These are phyloP conservation scores for Phytopythium ostracodes DNA, from an alignment of 352 stramenopile genomes.

Conservation along the genomic window DNA sequence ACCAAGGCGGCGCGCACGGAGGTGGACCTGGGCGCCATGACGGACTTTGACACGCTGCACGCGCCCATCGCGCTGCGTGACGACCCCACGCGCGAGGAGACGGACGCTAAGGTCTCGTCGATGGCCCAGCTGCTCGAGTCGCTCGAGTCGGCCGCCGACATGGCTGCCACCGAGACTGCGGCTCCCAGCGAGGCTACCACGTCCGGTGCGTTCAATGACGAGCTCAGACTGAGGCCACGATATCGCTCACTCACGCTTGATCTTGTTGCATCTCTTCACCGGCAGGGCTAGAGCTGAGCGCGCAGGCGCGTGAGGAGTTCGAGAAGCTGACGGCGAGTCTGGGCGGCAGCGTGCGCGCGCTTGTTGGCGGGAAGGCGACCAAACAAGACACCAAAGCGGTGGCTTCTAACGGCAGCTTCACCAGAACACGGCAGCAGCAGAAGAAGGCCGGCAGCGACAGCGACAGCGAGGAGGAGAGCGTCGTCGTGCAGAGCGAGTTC, in stretches of 20 bases:
- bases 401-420: constrained; percentile 7
- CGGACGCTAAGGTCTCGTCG: constrained; percentile 48
- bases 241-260: too few species aligned
- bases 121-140: constrained; percentile 73
- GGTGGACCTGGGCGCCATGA: constrained; percentile 78
- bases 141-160: constrained; percentile 56
- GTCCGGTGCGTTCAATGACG: background rate
- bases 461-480: constrained; percentile 70
- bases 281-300: constrained; percentile 21
- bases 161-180: constrained; percentile 14
- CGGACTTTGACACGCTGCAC: constrained; percentile 76
- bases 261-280: background rate
- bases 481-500: constrained; percentile 79
- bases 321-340: constrained; percentile 43
- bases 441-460: constrained; percentile 40
- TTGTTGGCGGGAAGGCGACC: constrained; percentile 28
- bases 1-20: constrained; percentile 32
- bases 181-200: background rate
- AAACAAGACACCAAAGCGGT: constrained; percentile 2
- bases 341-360: constrained; percentile 31
- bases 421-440: constrained; percentile 8
- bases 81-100: constrained; percentile 50
- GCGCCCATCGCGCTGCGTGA: constrained; percentile 69
- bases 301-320: constrained; percentile 48
- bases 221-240: too few species aligned